Evolutionary conservation across 2,329 filamentous ascomycete species (phyloP), one percentile per base, ranked within the genome.

Genomic region (Alternaria consortialis): DNA sequence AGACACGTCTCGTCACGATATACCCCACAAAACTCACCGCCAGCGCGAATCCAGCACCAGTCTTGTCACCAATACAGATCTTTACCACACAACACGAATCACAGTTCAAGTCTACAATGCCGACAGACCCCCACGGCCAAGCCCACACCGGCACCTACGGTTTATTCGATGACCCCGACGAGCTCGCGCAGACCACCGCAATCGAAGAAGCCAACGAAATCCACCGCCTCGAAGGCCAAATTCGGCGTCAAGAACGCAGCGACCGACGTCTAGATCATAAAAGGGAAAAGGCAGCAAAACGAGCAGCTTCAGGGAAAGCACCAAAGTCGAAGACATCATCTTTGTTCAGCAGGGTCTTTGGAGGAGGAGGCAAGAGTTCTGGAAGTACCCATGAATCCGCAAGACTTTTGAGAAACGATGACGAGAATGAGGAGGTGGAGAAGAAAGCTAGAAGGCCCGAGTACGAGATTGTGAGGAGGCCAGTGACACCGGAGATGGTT

Each of bases 131-230:
- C 31, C 29, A 34, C 5, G 40, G 47, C 11, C 29, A 27, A 42
- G 56, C 55, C 4, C 68, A 71, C 58, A 59, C 66, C 2, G 68
- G 66, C 17, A 47, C 51, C 43, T 57, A 63, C 34, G 66, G 68
- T 25, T 62, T 71, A 51, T 71, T 68, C 51, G 68, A 71, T 47
- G 66, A 68, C 37, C 43, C 36, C 0, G 59, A 65, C 36, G 67
- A 68, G 47, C n/a, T 47, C 20, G 51, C 47, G 7, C 15, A 48
- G 2, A 25, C 44, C 11, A 46, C 60, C 1, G 34, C 43, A 2
- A 48, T 36, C 17, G 50, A 46, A 8, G 56, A 60, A 37, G 36
- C 58, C 1, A 50, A 60, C 34, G 56, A 60, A 20, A 42, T 51
- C 7, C 44, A 55, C 5, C 34, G 39, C 0, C 42, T 60, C 4